Evolutionary conservation across 2,329 filamentous ascomycete genomes (phyloP), one percentile per base, ranked within the genome.

Genomic region (Colletotrichum paranaense): DNA sequence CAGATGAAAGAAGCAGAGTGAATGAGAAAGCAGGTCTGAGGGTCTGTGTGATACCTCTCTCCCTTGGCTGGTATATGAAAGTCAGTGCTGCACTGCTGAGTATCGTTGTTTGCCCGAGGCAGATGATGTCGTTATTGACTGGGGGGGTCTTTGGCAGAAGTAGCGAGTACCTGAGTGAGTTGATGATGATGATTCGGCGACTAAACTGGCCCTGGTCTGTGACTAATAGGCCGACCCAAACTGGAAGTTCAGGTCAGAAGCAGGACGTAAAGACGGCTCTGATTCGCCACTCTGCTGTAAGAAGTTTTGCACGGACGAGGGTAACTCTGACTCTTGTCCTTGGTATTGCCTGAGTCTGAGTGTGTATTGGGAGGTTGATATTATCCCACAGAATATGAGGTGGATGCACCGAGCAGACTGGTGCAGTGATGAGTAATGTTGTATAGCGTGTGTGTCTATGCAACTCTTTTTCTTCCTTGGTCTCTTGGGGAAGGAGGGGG

Each of bases 381-480:
- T 11, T n/a, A 59, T 56, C 24, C 42, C 65, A 42, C 38, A 49
- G 22, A 32, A 22, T 32, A 35, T 30, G 62, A 30, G 52, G 35
- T 42, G 62, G 32, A 42, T 38, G 52, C 49, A 28, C n/a, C 3
- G 46, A 28, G 35, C 14, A 56, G 24, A 32, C 35, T 56, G 26
- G 53, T 6, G 22, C 19, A 22, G 56, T 63, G 59, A 73, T 70
- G 70, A 73, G 49, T 62, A 35, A 67, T 46, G 38, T 58, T 68
- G 63, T 72, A 72, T 67, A 67, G 57, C 62, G n/a, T 62, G 62
- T 72, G 63, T 68, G 56, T 68, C 28, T 68, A 72, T 68, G 68
- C 68, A 62, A 11, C 38, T 52, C 38, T 65, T 65, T 16, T 14
- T 60, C 49, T 49, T 67, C 55, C 55, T 32, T 52, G 24, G 19